phyloP scores from a whole-genome alignment of 1,284 basidiomycete genomes.

The Ustilago shanxiensis region DNA sequence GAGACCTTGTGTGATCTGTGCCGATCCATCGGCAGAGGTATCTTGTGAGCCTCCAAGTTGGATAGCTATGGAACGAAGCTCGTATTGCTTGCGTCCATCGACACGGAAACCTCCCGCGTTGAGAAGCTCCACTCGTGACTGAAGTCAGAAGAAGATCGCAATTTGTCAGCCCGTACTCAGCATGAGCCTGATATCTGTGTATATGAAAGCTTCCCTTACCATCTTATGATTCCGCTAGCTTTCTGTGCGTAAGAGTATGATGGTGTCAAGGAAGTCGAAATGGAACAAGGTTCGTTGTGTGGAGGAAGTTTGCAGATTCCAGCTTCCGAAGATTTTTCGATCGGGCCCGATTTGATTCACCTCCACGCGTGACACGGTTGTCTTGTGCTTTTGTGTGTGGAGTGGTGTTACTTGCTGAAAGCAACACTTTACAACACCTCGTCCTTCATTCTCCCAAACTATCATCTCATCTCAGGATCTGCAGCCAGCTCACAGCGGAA shows the following conservation, averaged over 20 bases:
- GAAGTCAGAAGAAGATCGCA: background rate
- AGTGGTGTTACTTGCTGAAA: conserved; percentile 37
- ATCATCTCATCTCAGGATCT: background rate
- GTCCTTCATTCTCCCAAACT: background rate
- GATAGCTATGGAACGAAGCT: conserved; percentile 85
- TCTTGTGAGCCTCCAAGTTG: conserved; percentile 73
- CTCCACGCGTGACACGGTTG: conserved; percentile 22
- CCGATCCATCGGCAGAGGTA: conserved; percentile 82
- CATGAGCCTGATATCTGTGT: background rate
- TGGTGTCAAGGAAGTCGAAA: background rate
- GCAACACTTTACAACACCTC: conserved; percentile 19
- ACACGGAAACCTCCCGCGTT: conserved; percentile 85
- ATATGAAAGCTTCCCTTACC: conserved; percentile 9
- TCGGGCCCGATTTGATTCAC: conserved; percentile 20
- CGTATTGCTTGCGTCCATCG: conserved; percentile 89
- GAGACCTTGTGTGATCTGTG: conserved; percentile 86
- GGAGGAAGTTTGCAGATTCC: conserved; percentile 25
- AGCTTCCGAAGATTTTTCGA: conserved; percentile 15
- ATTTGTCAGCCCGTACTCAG: background rate
- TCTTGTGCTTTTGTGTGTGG: background rate
- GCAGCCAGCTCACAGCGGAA: background rate
- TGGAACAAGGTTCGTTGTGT: conserved; percentile 5
- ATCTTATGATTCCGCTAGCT: background rate
- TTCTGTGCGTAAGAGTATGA: background rate
- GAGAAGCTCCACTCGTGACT: conserved; percentile 85